These are phyloP conservation scores for Cyclanthera cordifolia DNA, from an alignment of 306 rosid genomes.

Conservation along the genomic window DNA sequence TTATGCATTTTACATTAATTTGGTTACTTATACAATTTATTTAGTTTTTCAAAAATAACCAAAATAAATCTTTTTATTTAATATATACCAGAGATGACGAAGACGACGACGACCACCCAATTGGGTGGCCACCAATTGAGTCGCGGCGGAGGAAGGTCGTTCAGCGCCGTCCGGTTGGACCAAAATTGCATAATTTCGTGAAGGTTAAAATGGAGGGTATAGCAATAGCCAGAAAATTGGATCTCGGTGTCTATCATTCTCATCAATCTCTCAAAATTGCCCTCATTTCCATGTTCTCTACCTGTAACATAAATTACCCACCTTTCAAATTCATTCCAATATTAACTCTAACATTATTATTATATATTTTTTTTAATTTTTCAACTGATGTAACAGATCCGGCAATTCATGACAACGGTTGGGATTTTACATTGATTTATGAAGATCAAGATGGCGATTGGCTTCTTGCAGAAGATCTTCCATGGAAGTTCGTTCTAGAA, in stretches of 20 bases:
- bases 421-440: conserved; percentile 35
- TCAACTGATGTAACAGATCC: conserved; percentile 12
- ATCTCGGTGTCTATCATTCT: conserved; percentile 38
- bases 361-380: too few species aligned
- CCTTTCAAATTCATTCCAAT: neutral
- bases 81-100: conserved; percentile 14
- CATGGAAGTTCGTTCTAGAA: conserved; percentile 49
- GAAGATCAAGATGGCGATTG: conserved; percentile 57
- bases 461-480: conserved; percentile 51
- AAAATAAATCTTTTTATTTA: too few species aligned
- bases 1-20: too few species aligned
- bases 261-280: conserved; percentile 35
- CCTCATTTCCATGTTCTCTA: conserved; percentile 44
- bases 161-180: neutral
- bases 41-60: too few species aligned
- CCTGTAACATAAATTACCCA: conserved; percentile 18
- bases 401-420: conserved; percentile 15
- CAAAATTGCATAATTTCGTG: conserved; percentile 26
- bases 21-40: too few species aligned
- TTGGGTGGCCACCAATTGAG: conserved; percentile 94
- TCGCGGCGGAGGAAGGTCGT: conserved; percentile 53
- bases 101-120: conserved; percentile 24
- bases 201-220: conserved; percentile 85
- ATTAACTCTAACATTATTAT: too few species aligned
- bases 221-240: conserved; percentile 49